phyloP scores from a whole-genome alignment of 108 stramenopile species.

The Schizochytrium sp. region DNA sequence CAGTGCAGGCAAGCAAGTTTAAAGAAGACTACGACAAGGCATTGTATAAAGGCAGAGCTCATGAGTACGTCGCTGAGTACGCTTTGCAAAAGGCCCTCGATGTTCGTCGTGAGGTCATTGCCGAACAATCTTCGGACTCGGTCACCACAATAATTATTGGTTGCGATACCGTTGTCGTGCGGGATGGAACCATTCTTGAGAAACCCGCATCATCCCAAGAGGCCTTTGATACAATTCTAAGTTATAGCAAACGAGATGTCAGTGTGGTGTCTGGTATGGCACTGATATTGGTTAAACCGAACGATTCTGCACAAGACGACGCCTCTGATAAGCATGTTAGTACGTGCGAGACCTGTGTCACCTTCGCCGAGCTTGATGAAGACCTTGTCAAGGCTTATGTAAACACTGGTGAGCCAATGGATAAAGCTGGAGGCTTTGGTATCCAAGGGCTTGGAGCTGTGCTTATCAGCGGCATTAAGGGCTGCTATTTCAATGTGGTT shows the following conservation, averaged over 20 bases:
- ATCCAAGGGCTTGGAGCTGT: slow-evolving; percentile 92
- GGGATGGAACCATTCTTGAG: slow-evolving; percentile 77
- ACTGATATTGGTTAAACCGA: slow-evolving; percentile 79
- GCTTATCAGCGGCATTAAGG: slow-evolving; percentile 81
- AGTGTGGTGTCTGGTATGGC: slow-evolving; percentile 87
- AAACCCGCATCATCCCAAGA: slow-evolving; percentile 84
- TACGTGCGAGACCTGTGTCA: slow-evolving; percentile 78
- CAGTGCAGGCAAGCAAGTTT: slow-evolving; percentile 66
- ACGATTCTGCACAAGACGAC: slow-evolving; percentile 51
- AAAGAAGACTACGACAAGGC: slow-evolving; percentile 67
- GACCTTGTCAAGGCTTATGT: slow-evolving; percentile 86
- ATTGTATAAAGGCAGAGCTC: slow-evolving; percentile 60
- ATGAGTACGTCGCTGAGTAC: slow-evolving; percentile 68
- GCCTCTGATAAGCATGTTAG: slow-evolving; percentile 38
- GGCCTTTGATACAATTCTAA: slow-evolving; percentile 82
- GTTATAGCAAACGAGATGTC: slow-evolving; percentile 83
- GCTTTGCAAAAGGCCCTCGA: slow-evolving; percentile 66
- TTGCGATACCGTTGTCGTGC: slow-evolving; percentile 75
- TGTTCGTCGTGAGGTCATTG: not conserved
- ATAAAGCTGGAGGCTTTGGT: slow-evolving; percentile 95
- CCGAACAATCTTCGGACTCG: not conserved
- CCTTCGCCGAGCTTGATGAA: slow-evolving; percentile 79
- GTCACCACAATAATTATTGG: slow-evolving; percentile 68
- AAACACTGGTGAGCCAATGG: slow-evolving; percentile 89
- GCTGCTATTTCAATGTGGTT: slow-evolving; percentile 92